These are phyloP conservation scores for Vanilla planifolia DNA, from an alignment of 106 monocot genomes.

Conservation along the genomic window DNA sequence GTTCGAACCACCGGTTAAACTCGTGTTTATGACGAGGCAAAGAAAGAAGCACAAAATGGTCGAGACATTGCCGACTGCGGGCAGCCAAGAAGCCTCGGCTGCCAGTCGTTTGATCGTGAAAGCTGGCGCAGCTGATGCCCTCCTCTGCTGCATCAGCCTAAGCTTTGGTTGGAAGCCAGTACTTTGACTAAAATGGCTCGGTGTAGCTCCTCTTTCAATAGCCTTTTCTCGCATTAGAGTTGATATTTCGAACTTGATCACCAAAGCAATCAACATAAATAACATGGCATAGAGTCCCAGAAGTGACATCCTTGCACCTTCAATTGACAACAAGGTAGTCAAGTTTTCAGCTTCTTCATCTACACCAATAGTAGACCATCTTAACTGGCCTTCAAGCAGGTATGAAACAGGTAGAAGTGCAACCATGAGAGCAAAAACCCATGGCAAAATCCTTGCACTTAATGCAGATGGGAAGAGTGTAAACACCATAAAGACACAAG, in stretches of 20 bases:
- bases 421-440: conserved; percentile 92
- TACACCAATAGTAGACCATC: conserved; percentile 48
- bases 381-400: conserved; percentile 84
- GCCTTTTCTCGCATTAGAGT: conserved; percentile 75
- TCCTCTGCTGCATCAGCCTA: conserved; percentile 75
- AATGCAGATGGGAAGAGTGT: conserved; percentile 85
- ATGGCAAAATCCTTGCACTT: conserved; percentile 83
- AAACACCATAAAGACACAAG: conserved; percentile 80
- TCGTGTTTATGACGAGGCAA: conserved; percentile 71
- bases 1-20: conserved; percentile 80
- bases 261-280: conserved; percentile 81
- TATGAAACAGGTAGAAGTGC: conserved; percentile 90
- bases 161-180: conserved; percentile 56
- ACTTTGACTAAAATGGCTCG: conserved; percentile 13
- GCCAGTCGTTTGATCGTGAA: conserved; percentile 87
- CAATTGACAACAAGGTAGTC: conserved; percentile 63
- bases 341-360: conserved; percentile 64
- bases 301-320: conserved; percentile 93
- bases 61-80: conserved; percentile 86
- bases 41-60: conserved; percentile 79
- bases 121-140: conserved; percentile 65
- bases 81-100: conserved; percentile 98
- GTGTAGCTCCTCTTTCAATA: conserved; percentile 31
- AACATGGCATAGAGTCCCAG: conserved; percentile 86
- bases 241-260: conserved; percentile 78